phyloP scores from a whole-genome alignment of 495 filamentous ascomycete species.

The Xylaria longipes region DNA sequence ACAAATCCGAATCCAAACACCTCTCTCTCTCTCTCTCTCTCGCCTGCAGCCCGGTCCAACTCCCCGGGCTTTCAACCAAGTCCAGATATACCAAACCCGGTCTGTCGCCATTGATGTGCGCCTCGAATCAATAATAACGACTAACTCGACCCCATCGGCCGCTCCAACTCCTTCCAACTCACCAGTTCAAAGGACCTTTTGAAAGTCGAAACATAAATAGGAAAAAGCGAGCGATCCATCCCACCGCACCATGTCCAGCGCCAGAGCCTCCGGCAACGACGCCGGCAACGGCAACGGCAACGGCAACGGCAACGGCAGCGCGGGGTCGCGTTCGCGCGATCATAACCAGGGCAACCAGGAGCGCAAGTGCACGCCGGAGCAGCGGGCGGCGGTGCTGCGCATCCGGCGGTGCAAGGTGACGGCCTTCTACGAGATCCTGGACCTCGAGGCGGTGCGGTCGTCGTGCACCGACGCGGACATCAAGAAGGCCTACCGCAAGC shows the following conservation, averaged over 20 bases:
- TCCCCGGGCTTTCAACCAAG: not conserved
- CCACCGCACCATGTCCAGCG: conserved; percentile 69
- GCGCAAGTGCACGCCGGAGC: conserved; percentile 85
- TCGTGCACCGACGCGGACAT: conserved; percentile 79
- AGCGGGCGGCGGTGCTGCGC: conserved; percentile 86
- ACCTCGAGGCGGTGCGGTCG: conserved; percentile 62
- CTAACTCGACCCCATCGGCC: not conserved
- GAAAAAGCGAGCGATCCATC: not conserved
- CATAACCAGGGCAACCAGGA: conserved; percentile 96
- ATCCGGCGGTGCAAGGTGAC: conserved; percentile 83
- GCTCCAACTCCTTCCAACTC: not conserved
- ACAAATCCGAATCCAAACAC: not conserved
- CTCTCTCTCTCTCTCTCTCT: not conserved
- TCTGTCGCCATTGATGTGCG: conserved; percentile 3
- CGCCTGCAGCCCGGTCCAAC: not conserved
- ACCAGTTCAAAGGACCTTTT: not conserved
- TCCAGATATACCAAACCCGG: conserved; percentile 3
- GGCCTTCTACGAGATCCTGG: conserved; percentile 90
- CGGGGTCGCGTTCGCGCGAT: conserved; percentile 70
- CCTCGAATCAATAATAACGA: not conserved
- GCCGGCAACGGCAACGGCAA: conserved; percentile 64
- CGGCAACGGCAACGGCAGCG: conserved; percentile 63
- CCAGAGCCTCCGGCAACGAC: conserved; percentile 76
- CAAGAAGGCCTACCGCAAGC: conserved; percentile 94
- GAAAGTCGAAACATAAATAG: not conserved